Conservation (phyloP, 1,139 yeast genomes). For the Blastobotrys raffinosifermentans region DNA sequence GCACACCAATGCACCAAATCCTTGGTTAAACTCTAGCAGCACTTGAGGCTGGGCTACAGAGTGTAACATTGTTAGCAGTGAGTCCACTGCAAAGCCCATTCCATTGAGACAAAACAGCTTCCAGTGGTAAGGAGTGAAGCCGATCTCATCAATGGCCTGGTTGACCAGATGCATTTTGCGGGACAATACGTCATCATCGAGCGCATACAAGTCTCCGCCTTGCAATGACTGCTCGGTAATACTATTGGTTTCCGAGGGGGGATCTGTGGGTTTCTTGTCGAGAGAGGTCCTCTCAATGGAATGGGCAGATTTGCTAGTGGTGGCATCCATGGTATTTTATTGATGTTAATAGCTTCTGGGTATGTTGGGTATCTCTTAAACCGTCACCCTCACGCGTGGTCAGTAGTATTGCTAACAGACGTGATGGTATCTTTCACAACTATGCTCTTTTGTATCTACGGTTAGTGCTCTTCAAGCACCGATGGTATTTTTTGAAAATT, state of each 20-base stretch:
- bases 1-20: conserved; percentile 37
- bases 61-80: conserved; percentile 47
- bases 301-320: no score
- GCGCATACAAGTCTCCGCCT: neutral
- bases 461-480: no score
- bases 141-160: conserved; percentile 28
- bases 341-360: no score
- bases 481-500: no score
- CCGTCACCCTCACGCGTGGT: no score
- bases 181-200: conserved; percentile 6
- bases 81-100: conserved; percentile 62
- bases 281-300: neutral
- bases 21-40: conserved; percentile 19
- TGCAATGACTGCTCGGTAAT: neutral
- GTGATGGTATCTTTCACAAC: no score
- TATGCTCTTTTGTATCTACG: no score
- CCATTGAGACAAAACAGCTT: conserved; percentile 36
- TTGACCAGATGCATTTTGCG: conserved; percentile 21
- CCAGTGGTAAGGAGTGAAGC: conserved; percentile 25
- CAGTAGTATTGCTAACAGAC: no score
- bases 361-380: no score
- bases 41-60: conserved; percentile 36
- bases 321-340: no score
- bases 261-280: neutral
- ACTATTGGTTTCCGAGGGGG: neutral